Evolutionary conservation across 2,329 filamentous ascomycete genomes (phyloP), one percentile per base, ranked within the genome.

Genomic region (Whalleya microplaca): DNA sequence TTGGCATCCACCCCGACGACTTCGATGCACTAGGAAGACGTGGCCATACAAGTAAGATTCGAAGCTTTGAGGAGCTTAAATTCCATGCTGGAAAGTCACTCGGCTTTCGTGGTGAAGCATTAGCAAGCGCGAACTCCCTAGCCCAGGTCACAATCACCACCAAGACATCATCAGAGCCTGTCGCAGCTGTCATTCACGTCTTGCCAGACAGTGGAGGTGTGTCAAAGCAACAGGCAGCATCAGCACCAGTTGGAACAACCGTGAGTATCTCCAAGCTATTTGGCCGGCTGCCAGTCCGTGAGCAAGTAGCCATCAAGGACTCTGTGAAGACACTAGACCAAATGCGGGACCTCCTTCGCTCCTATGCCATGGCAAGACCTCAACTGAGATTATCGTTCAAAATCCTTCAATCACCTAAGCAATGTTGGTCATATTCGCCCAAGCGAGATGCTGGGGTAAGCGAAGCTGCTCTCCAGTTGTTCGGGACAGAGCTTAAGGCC

Each of bases 41-140:
- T n/a, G 84, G 87, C 27, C 83, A 89, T 65, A 93, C 90, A 1
- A 92, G 88, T 77, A 94, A 93, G 73, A 79, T 93, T 43, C 76
- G 75, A 47, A 76, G 75, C n/a, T 83, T 89, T 55, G 78, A 84
- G 0, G 87, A 92, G 48, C 74, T 92, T 40, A 77, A 74, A 48
- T 70, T 67, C 1, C 73, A 87, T 19, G 84, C 82, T 7, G 80
- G 82, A 1, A 77, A 75, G 43, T 87, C 81, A 29, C 79, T 93
- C n/a, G 90, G 90, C 1, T 94, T 93, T 67, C 83, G 90, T 37
- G 90, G 90, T 19, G 84, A 91, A 67, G 89, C 89, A 16, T 75
- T 94, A 57, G 87, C 89, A 41, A 86, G 84, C 69, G 80, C 81
- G 56, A 87, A 84, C 56, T 78, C 82, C 42, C 69, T 91, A 55